These are phyloP conservation scores for Rhexocercosporidium sp. DNA, from an alignment of 2,329 filamentous ascomycete genomes.

Conservation along the genomic window DNA sequence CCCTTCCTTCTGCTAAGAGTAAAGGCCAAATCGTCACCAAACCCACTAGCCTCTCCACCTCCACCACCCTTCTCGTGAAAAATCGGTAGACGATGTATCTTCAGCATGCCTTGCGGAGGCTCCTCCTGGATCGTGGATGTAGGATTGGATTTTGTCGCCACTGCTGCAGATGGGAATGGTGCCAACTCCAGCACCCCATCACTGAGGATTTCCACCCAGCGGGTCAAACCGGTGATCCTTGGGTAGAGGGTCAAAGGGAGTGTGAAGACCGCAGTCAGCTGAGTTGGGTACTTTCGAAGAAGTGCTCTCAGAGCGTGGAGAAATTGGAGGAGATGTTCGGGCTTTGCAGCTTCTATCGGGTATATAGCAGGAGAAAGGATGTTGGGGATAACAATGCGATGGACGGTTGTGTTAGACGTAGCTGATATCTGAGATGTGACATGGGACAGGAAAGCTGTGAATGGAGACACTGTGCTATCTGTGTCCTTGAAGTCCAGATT, in stretches of 20 bases:
- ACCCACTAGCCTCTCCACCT: conserved; percentile 66
- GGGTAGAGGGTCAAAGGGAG: conserved; percentile 83
- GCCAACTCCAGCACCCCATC: conserved; percentile 88
- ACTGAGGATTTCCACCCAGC: conserved; percentile 83
- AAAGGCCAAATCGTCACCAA: conserved; percentile 88
- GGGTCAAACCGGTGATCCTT: conserved; percentile 73
- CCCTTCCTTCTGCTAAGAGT: conserved; percentile 80
- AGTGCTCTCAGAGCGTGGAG: conserved; percentile 79
- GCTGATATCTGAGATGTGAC: conserved; percentile 62
- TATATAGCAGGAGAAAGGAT: conserved; percentile 89
- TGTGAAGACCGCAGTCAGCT: conserved; percentile 75
- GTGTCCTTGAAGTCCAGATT: conserved; percentile 38
- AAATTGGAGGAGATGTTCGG: conserved; percentile 78
- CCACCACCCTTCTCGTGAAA: conserved; percentile 89
- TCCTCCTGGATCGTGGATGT: conserved; percentile 67
- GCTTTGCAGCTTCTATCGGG: conserved; percentile 69
- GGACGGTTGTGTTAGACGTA: conserved; percentile 62
- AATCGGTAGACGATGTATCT: conserved; percentile 81
- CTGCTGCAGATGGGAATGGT: conserved; percentile 66
- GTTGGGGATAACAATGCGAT: conserved; percentile 84
- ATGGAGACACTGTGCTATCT: conserved; percentile 54
- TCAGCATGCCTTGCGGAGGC: conserved; percentile 83
- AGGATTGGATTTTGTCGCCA: conserved; percentile 49
- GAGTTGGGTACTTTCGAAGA: conserved; percentile 68
- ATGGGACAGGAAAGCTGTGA: conserved; percentile 67